These are phyloP conservation scores for Gaeumannomyces tritici DNA, from an alignment of 2,329 filamentous ascomycete genomes.

Conservation along the genomic window DNA sequence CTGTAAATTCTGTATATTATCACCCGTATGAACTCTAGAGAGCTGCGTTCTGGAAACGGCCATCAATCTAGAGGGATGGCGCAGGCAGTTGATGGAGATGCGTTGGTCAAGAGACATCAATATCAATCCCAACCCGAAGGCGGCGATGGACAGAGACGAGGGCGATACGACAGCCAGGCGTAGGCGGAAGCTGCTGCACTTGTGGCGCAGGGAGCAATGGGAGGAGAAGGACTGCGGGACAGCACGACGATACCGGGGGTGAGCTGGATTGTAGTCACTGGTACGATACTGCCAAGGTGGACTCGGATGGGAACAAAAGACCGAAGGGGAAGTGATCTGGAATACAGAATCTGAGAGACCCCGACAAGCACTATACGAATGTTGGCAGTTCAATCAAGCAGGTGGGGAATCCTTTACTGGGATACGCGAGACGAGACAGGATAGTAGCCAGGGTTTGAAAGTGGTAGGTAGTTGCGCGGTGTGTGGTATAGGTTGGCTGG, in stretches of 20 bases:
- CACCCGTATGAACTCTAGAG: conserved; percentile 44
- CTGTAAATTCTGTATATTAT: conserved; percentile 43
- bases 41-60: conserved; percentile 45
- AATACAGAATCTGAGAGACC: not conserved
- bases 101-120: conserved; percentile 53
- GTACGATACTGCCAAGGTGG: not conserved
- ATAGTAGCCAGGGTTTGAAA: not conserved
- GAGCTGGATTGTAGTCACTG: not conserved
- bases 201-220: not conserved
- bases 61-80: conserved; percentile 48
- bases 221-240: not conserved
- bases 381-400: not conserved
- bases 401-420: no score
- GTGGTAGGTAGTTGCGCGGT: not conserved
- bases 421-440: not conserved
- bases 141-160: not conserved
- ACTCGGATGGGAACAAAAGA: not conserved
- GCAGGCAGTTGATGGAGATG: conserved; percentile 45
- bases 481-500: conserved; percentile 7
- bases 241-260: not conserved
- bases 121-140: conserved; percentile 22
- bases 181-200: not conserved
- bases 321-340: not conserved
- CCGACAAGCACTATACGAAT: not conserved
- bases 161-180: not conserved